Evolutionary conservation across 1,284 basidiomycete species (phyloP), one percentile per base, ranked within the genome.

Genomic region (Ceratobasidium theobromae): DNA sequence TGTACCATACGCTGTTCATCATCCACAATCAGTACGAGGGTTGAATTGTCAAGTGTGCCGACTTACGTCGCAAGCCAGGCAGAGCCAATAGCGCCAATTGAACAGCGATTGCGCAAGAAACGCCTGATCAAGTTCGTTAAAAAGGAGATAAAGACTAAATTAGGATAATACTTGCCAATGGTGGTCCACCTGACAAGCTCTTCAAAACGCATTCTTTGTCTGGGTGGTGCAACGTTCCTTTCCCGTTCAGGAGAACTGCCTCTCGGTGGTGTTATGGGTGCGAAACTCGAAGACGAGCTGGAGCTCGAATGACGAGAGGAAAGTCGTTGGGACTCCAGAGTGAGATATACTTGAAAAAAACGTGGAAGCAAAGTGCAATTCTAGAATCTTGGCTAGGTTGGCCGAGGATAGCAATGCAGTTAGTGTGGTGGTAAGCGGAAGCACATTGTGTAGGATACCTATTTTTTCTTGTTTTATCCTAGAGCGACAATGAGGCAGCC

Each of bases 301-400:
- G 40, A 45, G 49, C 60, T 65, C 38, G 60, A 43, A 45, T 33
- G 48, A 21, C 60, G 60, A 25, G 60, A 65, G 28, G 27, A 23
- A 48, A 40, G 35, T 14, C 41, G 55, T n/a, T 41, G 27, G 11
- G 35, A 27, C 25, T 49, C 60, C 60, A 65, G 49, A 28, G 25
- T 65, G 60, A 60, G 48, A 45, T 65, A 52, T 53, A 41, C 38
- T 40, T 28, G n/a, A n/a, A n/a, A 51, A 46, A 65, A 65, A 53
- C 60, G 28, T 11, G 60, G 49, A 11, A 41, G 18, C 58, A 62
- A 62, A 46, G 21, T n/a, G 40, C 28, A 65, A 14, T 49, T 65
- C 51, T 45, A 32, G 51, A 53, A 65, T 38, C 38, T 33, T 52
- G 40, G 40, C 35, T 16, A n/a, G 23, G 40, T 38, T 21, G 32